Evolutionary conservation across 75 land plant species (phyloP).

Genomic region (Cupressus sempervirens): DNA sequence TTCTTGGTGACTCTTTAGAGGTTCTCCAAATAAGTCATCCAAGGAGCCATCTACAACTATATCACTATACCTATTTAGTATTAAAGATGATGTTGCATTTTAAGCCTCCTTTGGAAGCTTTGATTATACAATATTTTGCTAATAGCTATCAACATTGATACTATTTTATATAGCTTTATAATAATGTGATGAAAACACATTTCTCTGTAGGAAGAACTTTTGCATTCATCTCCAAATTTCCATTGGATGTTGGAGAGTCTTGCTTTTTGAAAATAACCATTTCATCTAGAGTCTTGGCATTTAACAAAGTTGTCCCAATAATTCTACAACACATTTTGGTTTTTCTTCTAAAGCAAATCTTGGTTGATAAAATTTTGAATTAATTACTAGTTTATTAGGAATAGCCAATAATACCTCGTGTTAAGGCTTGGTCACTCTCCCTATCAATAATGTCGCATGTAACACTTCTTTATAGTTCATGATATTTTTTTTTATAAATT

Average conservation of each 20-base stretch:
- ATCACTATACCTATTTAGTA: too few relatives aligned
- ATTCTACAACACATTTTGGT: not conserved
- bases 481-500: too few relatives aligned
- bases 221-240: not conserved
- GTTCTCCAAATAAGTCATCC: too few relatives aligned
- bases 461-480: too few relatives aligned
- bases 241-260: slow-evolving; percentile 16
- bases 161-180: slow-evolving; percentile 21
- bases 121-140: slow-evolving; percentile 22
- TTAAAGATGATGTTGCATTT: too few relatives aligned
- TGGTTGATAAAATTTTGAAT: slow-evolving; percentile 11
- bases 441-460: not conserved
- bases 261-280: slow-evolving; percentile 16
- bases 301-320: not conserved
- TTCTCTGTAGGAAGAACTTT: not conserved
- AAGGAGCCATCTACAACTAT: too few relatives aligned
- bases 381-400: slow-evolving; percentile 25
- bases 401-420: slow-evolving; percentile 38
- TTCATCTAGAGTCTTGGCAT: slow-evolving; percentile 9
- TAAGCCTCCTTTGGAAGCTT: slow-evolving; percentile 19
- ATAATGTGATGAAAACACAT: not conserved
- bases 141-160: slow-evolving; percentile 14
- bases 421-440: slow-evolving; percentile 1
- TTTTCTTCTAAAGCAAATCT: slow-evolving; percentile 10
- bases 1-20: too few relatives aligned